Conservation (phyloP, 176 grass and related monocot genomes). For the Guadua angustifolia region DNA sequence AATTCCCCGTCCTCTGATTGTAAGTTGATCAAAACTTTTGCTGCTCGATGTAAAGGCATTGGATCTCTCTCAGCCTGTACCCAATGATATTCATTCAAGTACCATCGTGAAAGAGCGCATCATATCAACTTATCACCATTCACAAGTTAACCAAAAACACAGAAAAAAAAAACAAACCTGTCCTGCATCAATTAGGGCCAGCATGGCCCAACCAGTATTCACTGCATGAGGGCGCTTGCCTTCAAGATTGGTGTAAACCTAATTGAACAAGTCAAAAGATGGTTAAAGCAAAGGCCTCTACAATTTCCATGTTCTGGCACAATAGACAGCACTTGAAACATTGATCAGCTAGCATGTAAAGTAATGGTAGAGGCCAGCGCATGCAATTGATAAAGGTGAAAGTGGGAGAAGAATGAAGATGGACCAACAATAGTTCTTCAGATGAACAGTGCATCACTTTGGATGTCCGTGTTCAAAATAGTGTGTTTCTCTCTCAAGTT, state of each 20-base stretch:
- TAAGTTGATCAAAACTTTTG: slow-evolving; percentile 76
- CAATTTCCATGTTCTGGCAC: neutral
- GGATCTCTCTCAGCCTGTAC: slow-evolving; percentile 79
- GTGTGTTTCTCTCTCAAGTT: neutral
- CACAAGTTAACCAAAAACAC: slow-evolving; percentile 32
- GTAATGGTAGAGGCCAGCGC: neutral
- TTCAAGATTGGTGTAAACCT: slow-evolving; percentile 95
- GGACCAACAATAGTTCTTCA: neutral
- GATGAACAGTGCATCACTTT: neutral
- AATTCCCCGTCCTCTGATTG: slow-evolving; percentile 85
- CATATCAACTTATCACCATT: slow-evolving; percentile 13
- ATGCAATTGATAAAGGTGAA: slow-evolving; percentile 8
- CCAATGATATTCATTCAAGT: slow-evolving; percentile 12
- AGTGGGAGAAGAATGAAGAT: neutral
- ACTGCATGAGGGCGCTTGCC: slow-evolving; percentile 76
- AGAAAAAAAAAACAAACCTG: slow-evolving; percentile 55
- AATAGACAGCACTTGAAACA: neutral
- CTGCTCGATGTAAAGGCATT: slow-evolving; percentile 70
- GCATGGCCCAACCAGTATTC: slow-evolving; percentile 88
- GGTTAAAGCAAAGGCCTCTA: neutral
- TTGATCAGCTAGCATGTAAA: neutral
- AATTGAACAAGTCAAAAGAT: slow-evolving; percentile 41
- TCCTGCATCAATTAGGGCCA: slow-evolving; percentile 81
- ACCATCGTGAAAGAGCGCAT: slow-evolving; percentile 12
- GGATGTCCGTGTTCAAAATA: neutral